Evolutionary conservation across 306 rosid genomes (phyloP).

Genomic region (Castanea sativa): DNA sequence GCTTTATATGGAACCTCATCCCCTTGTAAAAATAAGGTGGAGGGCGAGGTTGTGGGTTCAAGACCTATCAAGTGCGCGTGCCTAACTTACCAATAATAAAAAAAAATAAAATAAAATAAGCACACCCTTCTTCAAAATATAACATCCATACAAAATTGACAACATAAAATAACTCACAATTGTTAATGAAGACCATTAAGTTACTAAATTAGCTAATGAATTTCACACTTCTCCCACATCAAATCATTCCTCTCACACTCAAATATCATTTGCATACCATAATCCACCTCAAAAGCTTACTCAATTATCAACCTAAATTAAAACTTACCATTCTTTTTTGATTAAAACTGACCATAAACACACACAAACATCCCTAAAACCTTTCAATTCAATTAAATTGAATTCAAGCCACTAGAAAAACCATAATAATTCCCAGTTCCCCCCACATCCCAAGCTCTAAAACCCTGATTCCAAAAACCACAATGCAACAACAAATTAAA

Average conservation of each 20-base stretch:
- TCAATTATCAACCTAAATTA: background rate
- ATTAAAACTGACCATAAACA: too few species aligned
- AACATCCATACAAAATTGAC: background rate
- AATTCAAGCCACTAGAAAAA: slow-evolving; percentile 24
- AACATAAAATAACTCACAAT: too few species aligned
- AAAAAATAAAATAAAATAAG: too few species aligned
- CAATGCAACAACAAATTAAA: background rate
- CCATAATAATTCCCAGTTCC: background rate
- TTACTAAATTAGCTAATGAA: background rate
- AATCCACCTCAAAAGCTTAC: background rate
- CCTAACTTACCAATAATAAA: too few species aligned
- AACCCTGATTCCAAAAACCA: slow-evolving; percentile 10
- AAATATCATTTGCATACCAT: background rate
- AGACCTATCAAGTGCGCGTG: too few species aligned
- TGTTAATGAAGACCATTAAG: too few species aligned
- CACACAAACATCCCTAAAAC: background rate
- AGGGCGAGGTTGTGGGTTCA: too few species aligned
- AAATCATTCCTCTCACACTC: background rate
- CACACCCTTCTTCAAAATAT: background rate
- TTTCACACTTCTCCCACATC: background rate
- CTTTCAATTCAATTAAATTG: background rate
- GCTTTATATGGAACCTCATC: too few species aligned
- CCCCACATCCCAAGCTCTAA: background rate
- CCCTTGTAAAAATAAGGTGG: too few species aligned
- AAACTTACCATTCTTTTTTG: too few species aligned